phyloP scores from a whole-genome alignment of 2,329 filamentous ascomycete species.

The Lomentospora prolificans region DNA sequence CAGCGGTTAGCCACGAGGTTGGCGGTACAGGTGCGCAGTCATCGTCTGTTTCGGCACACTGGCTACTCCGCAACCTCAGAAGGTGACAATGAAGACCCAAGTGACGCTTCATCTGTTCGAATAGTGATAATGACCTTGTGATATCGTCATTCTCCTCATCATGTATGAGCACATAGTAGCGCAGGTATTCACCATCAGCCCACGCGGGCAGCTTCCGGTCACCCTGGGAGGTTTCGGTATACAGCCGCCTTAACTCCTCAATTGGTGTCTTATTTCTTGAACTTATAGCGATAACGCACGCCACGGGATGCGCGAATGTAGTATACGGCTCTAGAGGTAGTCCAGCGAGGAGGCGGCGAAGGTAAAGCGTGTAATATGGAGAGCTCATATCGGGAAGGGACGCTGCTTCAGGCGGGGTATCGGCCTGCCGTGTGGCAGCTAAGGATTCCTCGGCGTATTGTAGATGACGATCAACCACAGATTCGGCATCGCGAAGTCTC shows the following conservation, averaged over 20 bases:
- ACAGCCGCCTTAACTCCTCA: conserved; percentile 75
- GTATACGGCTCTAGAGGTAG: conserved; percentile 75
- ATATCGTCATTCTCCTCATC: conserved; percentile 96
- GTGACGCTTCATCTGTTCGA: conserved; percentile 99
- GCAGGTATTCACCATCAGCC: conserved; percentile 84
- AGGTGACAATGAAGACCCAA: conserved; percentile 93
- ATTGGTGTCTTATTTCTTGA: conserved; percentile 77
- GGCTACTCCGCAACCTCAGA: conserved; percentile 71
- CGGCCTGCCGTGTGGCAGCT: conserved; percentile 24
- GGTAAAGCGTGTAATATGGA: conserved; percentile 76
- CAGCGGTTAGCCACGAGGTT: conserved; percentile 81
- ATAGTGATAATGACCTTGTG: conserved; percentile 75
- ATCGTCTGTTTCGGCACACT: conserved; percentile 82
- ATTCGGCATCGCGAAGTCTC: conserved; percentile 58
- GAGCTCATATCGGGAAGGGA: conserved; percentile 48
- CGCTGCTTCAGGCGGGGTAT: conserved; percentile 28
- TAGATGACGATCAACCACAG: conserved; percentile 70
- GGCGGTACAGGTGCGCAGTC: conserved; percentile 74
- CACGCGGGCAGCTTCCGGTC: conserved; percentile 66
- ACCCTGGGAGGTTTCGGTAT: conserved; percentile 73
- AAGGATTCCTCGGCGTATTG: conserved; percentile 59
- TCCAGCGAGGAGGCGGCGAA: conserved; percentile 73
- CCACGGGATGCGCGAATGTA: conserved; percentile 89
- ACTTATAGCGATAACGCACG: conserved; percentile 89
- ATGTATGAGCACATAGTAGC: conserved; percentile 94